These are phyloP conservation scores for Kwoniella mangroviensis DNA, from an alignment of 768 basidiomycete species.

Conservation along the genomic window DNA sequence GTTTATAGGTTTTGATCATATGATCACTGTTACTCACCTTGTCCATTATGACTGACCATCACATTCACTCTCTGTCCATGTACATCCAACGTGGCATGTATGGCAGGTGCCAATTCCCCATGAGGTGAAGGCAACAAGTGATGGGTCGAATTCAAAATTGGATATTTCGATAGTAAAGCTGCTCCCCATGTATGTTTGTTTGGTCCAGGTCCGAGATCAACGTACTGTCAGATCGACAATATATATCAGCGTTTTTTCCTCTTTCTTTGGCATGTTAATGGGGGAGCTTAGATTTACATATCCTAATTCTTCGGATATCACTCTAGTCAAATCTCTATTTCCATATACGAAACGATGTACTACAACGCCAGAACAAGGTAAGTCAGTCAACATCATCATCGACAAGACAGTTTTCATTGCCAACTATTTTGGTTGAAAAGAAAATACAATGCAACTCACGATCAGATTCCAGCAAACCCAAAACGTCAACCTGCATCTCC, in stretches of 20 bases:
- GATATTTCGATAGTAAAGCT: constrained; percentile 82
- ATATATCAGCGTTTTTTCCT: constrained; percentile 47
- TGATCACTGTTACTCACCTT: constrained; percentile 63
- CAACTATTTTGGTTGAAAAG: neutral
- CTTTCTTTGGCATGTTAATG: too few species aligned
- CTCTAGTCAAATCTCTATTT: constrained; percentile 82
- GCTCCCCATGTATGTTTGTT: constrained; percentile 90
- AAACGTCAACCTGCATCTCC: constrained; percentile 83
- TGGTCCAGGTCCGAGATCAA: constrained; percentile 86
- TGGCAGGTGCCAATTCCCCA: constrained; percentile 81
- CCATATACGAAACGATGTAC: constrained; percentile 73
- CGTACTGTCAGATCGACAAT: constrained; percentile 63
- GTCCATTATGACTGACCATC: constrained; percentile 88
- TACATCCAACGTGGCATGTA: constrained; percentile 80
- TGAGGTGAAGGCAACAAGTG: constrained; percentile 82
- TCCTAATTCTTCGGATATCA: constrained; percentile 75
- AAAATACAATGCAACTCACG: constrained; percentile 61
- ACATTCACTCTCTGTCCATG: constrained; percentile 78
- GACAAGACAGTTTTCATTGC: too few species aligned
- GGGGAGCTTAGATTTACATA: constrained; percentile 62
- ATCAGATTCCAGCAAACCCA: constrained; percentile 85
- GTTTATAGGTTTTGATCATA: too few species aligned
- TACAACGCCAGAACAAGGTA: constrained; percentile 6
- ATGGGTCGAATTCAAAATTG: constrained; percentile 82
- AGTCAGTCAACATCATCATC: too few species aligned